Evolutionary conservation across 2,329 filamentous ascomycete species (phyloP).

Genomic region (Colletotrichum nymphaeae): DNA sequence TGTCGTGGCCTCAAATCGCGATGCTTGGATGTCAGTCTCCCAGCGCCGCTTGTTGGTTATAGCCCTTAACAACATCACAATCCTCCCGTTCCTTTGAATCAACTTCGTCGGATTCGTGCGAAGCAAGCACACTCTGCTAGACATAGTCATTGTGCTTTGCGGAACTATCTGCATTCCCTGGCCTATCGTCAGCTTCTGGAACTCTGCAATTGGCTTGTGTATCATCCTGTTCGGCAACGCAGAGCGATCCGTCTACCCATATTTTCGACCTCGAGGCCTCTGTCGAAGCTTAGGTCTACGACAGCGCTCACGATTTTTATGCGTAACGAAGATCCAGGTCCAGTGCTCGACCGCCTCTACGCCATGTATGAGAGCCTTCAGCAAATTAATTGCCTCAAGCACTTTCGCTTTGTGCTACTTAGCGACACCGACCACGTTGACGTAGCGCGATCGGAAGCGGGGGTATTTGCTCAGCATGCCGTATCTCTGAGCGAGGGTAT

Average conservation of each 20-base stretch:
- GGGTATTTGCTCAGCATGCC: not conserved
- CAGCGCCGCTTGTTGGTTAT: not conserved
- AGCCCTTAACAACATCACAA: not conserved
- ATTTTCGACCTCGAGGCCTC: not conserved
- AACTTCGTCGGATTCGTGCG: not conserved
- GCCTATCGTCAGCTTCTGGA: not conserved
- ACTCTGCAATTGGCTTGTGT: not conserved
- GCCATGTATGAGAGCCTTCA: not conserved
- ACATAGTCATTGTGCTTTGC: not conserved
- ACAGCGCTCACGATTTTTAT: not conserved
- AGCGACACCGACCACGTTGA: not conserved
- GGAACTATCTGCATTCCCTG: not conserved
- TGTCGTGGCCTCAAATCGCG: too few species aligned
- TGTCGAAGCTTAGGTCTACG: not conserved
- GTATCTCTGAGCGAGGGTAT: not conserved
- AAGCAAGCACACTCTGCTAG: not conserved
- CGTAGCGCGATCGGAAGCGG: not conserved
- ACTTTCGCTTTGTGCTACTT: not conserved
- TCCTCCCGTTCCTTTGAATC: not conserved
- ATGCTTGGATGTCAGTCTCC: constrained; percentile 61
- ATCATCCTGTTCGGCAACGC: not conserved
- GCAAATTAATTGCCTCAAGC: not conserved
- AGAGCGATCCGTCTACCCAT: not conserved
- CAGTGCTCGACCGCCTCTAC: not conserved
- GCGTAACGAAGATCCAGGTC: not conserved